Conservation (phyloP, 2,329 filamentous ascomycete genomes). For the Colletotrichum graminicola region DNA sequence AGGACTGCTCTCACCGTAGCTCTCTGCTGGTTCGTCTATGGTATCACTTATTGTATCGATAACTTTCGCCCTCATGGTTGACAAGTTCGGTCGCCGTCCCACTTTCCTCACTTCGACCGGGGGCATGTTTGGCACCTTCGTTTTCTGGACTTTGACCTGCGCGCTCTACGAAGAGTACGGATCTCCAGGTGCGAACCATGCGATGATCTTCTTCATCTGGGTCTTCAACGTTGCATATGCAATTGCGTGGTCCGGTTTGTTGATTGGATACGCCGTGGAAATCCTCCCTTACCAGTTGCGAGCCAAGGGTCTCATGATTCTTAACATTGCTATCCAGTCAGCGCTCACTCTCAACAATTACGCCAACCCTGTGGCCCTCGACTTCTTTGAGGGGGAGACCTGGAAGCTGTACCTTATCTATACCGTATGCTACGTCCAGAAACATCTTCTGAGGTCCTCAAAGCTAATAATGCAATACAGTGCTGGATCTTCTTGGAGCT, state of each 20-base stretch:
- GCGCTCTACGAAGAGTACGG: slow-evolving; percentile 62
- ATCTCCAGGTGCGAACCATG: slow-evolving; percentile 60
- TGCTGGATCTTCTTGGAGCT: slow-evolving; percentile 37
- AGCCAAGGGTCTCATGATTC: slow-evolving; percentile 71
- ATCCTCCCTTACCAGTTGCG: slow-evolving; percentile 69
- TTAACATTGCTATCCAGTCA: slow-evolving; percentile 73
- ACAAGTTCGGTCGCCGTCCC: slow-evolving; percentile 63
- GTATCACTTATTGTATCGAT: slow-evolving; percentile 70
- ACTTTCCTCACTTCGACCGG: slow-evolving; percentile 63
- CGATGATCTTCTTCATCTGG: slow-evolving; percentile 70
- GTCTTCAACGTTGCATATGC: slow-evolving; percentile 70
- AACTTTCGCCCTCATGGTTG: slow-evolving; percentile 62
- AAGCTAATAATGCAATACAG: not conserved
- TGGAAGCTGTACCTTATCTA: slow-evolving; percentile 40
- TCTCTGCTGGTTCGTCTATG: slow-evolving; percentile 67
- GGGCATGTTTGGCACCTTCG: slow-evolving; percentile 62
- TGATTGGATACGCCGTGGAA: slow-evolving; percentile 69
- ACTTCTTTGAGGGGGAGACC: slow-evolving; percentile 39
- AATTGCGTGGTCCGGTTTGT: slow-evolving; percentile 68
- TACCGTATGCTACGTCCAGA: not conserved
- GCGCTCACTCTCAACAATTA: slow-evolving; percentile 64
- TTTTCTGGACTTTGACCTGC: slow-evolving; percentile 64
- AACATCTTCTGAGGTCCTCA: rapidly evolving
- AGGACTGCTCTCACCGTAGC: not conserved
- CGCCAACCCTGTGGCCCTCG: slow-evolving; percentile 44